A percentile compares a stretch with the other conserved stretches of the same genome.
Evolutionary conservation across 2,329 filamentous ascomycete species (phyloP).

Genomic region (Exophiala sp.): DNA sequence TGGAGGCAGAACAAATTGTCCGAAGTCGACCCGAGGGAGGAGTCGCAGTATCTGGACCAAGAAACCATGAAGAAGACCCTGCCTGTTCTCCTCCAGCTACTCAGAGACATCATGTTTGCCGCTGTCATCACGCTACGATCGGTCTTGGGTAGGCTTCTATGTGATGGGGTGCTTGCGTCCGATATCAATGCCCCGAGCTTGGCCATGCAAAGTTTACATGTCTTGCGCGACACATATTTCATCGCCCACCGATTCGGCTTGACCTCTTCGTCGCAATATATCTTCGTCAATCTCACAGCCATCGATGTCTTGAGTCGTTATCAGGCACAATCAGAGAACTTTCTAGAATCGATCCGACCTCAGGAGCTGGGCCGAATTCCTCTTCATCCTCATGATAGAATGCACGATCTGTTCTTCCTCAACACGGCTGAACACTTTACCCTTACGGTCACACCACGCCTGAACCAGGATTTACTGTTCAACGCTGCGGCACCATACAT

Average conservation of each 20-base stretch:
- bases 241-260: conserved; percentile 69
- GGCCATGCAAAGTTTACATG: conserved; percentile 65
- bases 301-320: conserved; percentile 76
- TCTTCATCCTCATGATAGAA: conserved; percentile 60
- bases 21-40: conserved; percentile 62
- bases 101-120: conserved; percentile 70
- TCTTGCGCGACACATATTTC: conserved; percentile 73
- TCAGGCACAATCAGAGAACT: conserved; percentile 57
- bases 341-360: conserved; percentile 60
- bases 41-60: conserved; percentile 56
- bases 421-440: conserved; percentile 81
- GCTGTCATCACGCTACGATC: conserved; percentile 69
- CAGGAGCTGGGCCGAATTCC: conserved; percentile 52
- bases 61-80: conserved; percentile 63
- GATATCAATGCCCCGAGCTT: conserved; percentile 57
- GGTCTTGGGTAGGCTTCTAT: conserved; percentile 60
- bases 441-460: conserved; percentile 57
- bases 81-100: conserved; percentile 65
- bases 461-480: conserved; percentile 67
- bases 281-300: conserved; percentile 73
- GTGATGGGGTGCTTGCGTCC: conserved; percentile 50
- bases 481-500: conserved; percentile 71
- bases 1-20: conserved; percentile 73
- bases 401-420: conserved; percentile 80
- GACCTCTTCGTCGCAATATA: conserved; percentile 72